Percentiles rank a stretch among this genome's conserved stretches.
Conservation (phyloP, 176 grass and related monocot genomes). For the Triticum turgidum region DNA sequence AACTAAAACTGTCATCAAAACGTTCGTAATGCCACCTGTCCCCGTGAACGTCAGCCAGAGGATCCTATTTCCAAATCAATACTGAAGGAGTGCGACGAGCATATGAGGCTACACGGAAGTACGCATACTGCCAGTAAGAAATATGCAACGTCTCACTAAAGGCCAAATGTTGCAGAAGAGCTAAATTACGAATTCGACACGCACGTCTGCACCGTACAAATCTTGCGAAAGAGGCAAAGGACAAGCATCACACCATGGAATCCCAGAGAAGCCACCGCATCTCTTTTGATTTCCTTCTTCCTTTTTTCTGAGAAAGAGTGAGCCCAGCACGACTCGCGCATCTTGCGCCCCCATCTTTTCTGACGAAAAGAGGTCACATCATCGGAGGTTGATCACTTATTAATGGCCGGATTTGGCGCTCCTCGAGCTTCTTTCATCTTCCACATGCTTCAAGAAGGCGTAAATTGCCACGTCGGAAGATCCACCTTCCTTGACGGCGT, state of each 20-base stretch:
- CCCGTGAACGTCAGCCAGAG: too few species aligned
- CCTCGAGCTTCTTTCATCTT: not conserved
- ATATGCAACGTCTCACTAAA: not conserved
- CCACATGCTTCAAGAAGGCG: constrained; percentile 35
- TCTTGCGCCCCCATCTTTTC: not conserved
- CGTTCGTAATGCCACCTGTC: too few species aligned
- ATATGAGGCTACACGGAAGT: too few species aligned
- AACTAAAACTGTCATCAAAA: too few species aligned
- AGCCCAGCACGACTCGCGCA: not conserved
- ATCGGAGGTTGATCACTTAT: not conserved
- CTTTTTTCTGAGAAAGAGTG: not conserved
- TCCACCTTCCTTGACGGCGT: constrained; percentile 40
- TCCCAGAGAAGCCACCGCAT: not conserved
- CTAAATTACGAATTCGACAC: not conserved
- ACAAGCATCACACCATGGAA: not conserved
- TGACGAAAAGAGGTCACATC: not conserved
- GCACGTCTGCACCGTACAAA: not conserved
- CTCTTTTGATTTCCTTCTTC: not conserved
- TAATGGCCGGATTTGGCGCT: not conserved
- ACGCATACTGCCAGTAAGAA: not conserved
- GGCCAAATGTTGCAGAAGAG: not conserved
- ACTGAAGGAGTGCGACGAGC: too few species aligned
- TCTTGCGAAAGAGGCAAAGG: not conserved
- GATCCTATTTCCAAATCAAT: too few species aligned
- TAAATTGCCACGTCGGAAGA: constrained; percentile 38